Base-by-base conservation (phyloP, 2,329 filamentous ascomycete genomes). In the Immersiporthe knoxdaviesiana region DNA sequence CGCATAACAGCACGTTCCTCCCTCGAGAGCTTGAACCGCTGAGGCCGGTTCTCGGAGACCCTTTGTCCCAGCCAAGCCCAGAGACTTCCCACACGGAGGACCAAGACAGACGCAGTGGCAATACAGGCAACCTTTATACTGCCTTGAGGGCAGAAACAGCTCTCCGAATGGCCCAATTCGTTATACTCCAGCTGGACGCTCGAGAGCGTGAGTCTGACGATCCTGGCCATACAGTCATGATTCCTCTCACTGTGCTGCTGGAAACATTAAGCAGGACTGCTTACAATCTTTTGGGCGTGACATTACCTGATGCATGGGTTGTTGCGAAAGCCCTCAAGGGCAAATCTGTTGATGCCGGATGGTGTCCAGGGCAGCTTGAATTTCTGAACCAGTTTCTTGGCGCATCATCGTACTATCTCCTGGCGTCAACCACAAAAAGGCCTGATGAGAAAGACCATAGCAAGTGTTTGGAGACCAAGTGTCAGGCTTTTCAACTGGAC, bases 321-420 rank as follows among this genome's bases (percentile, higher is more conserved):
- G 52, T 56, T 18, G 52, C 52, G 12, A 24, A 56, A 56, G 52
- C 24, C 14, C 52, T 56, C 14, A 32, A 56, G 24, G 18, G 52
- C 10, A 56, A 56, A 5, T 27, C 52, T 3, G 6, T 56, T 5
- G 14, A 30, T 18, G n/a, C 52, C 10, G 30, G 52, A 27, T 56
- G 30, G 52, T 56, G 52, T 12, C n/a, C 24, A 27, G 52, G 52
- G 7, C 52, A 56, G 52, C 14, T 56, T 18, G 52, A 12, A 11
- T 56, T 56, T 18, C 52, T 56, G 4, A 11, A 30, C 32, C 52
- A 56, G 24, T 27, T 56, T 18, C 18, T 32, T 7, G 52, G 24
- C 14, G 52, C 52, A 56, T 56, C 52, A 32, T 27, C 52, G 52
- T 56, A 56, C 52, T 56, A 56, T 18, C 52, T 56, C 14, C 52